Evolutionary conservation across 2,329 filamentous ascomycete genomes (phyloP).

Genomic region (Colletotrichum noveboracense): DNA sequence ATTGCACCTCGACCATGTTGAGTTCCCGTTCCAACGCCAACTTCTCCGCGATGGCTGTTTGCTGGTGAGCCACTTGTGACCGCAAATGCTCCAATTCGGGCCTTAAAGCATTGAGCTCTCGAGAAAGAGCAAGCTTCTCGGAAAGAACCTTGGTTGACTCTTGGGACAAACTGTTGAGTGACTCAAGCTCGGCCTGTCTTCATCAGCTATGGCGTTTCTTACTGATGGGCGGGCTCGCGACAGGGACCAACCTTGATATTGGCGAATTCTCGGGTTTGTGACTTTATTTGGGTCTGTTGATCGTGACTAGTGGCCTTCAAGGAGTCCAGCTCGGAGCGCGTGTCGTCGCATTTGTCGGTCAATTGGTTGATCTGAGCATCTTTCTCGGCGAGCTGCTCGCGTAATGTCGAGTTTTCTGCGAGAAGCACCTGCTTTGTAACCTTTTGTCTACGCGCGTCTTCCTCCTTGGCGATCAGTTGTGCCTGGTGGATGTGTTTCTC

Average conservation of each 20-base stretch:
- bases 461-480: conserved; percentile 74
- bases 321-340: conserved; percentile 47
- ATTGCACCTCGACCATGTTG: conserved; percentile 76
- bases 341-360: conserved; percentile 41
- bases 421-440: conserved; percentile 74
- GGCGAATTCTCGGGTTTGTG: conserved; percentile 53
- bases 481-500: conserved; percentile 68
- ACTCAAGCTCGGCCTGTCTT: conserved; percentile 70
- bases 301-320: conserved; percentile 45
- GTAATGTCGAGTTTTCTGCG: conserved; percentile 74
- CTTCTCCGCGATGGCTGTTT: conserved; percentile 78
- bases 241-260: conserved; percentile 47
- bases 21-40: conserved; percentile 80
- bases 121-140: conserved; percentile 58
- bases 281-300: conserved; percentile 53
- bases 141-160: conserved; percentile 74
- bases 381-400: conserved; percentile 64
- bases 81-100: conserved; percentile 62
- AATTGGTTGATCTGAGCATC: conserved; percentile 63
- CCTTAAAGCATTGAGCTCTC: conserved; percentile 57
- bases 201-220: not conserved
- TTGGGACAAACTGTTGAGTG: conserved; percentile 69
- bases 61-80: conserved; percentile 63
- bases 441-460: conserved; percentile 73
- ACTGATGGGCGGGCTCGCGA: no score